Conservation (phyloP, 2,329 filamentous ascomycete species). For the Ophiostoma sp. region DNA sequence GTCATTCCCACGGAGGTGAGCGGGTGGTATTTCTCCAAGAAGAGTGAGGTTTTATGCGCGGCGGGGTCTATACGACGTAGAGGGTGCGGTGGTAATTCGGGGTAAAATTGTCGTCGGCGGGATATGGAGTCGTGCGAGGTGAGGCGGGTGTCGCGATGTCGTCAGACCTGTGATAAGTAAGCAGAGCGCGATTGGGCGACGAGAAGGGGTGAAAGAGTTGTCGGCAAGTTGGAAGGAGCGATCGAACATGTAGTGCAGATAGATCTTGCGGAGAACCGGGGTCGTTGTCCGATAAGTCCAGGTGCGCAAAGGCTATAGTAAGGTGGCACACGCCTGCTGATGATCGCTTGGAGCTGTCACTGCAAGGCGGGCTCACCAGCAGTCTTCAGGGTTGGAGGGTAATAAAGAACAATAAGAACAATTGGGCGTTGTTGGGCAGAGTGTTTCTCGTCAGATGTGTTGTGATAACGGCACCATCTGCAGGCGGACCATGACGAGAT, state of each 20-base stretch:
- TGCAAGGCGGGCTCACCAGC: background rate
- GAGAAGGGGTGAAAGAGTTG: background rate
- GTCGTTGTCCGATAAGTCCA: slow-evolving; percentile 10
- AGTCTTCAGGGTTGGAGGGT: background rate
- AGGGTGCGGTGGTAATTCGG: background rate
- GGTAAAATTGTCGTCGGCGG: background rate
- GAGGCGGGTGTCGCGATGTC: background rate
- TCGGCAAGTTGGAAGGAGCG: background rate
- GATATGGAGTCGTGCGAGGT: background rate
- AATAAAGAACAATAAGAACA: background rate
- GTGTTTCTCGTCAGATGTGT: background rate
- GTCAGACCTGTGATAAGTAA: background rate
- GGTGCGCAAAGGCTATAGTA: background rate
- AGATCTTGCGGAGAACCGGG: background rate
- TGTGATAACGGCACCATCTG: slow-evolving; percentile 7
- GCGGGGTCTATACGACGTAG: background rate
- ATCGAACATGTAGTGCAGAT: background rate
- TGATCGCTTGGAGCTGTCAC: background rate
- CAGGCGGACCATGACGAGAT: background rate
- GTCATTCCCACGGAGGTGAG: slow-evolving; percentile 45
- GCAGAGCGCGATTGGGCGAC: background rate
- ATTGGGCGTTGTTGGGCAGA: background rate
- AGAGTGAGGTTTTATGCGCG: background rate
- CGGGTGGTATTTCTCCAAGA: background rate
- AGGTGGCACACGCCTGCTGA: background rate